Base-by-base conservation (phyloP, 352 stramenopile genomes). In the Phytopythium mirpurense region DNA sequence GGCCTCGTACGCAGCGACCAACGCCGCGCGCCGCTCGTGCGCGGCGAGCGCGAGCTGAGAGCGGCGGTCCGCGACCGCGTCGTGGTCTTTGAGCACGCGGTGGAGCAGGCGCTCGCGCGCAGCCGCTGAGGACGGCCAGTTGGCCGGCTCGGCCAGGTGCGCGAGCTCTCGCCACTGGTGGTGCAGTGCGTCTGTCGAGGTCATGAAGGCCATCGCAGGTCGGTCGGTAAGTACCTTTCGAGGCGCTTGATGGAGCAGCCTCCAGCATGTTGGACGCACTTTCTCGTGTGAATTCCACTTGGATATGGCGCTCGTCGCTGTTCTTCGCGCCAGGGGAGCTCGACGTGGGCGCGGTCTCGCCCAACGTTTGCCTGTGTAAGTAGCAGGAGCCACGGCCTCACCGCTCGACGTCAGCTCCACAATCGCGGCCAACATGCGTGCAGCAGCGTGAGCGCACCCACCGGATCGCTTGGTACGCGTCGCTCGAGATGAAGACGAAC, bases 31-130 rank as follows among this genome's bases (percentile, higher is more conserved):
- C 5, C 74, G 68, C 43, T 88, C 74, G 38, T 79, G 70, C 24
- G 66, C 70, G 8, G 65, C 63, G 15, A 87, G 62, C 14, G 70
- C 55, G 19, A 70, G 56, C 37, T 85, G 65, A 18, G 62, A 41
- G n/a, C 77, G 70, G 31, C 81, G 65, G 23, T 69, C 69, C n/a
- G 66, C 44, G 9, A 81, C 45, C 0, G 63, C 59, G 0, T 66
- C 65, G 23, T 88, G 78, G 19, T 88, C 77, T 41, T 88, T 86
- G n/a, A 88, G 54, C 68, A 90, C 84, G 18, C 81, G 74, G 53
- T 90, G 72, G 58, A 84, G 81, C 36, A 90, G 51, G 12, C 72
- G 62, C 3, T 86, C 72, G 35, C 78, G 76, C 18, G 56, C 66
- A n/a, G 42, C 50, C 41, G 72, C 54, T 11, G 60, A 67, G 43